Conservation (phyloP, 495 filamentous ascomycete species). For the Neurospora cerealis region DNA sequence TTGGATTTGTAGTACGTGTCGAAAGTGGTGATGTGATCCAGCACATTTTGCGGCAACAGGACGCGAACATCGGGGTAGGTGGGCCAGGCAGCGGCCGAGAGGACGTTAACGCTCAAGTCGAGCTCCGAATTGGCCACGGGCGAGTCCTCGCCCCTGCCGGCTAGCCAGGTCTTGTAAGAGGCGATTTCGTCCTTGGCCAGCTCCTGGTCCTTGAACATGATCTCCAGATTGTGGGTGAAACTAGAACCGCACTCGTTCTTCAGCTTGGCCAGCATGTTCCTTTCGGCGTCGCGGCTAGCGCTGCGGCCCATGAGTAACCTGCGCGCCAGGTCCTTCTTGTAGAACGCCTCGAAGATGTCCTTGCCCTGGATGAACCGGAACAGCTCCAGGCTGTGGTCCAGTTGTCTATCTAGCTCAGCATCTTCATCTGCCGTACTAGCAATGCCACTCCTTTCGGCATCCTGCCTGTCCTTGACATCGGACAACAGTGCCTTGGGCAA, state of each 20-base stretch:
- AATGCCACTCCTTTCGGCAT: slow-evolving; percentile 44
- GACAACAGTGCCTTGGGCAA: slow-evolving; percentile 50
- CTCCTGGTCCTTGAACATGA: slow-evolving; percentile 98
- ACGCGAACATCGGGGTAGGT: slow-evolving; percentile 75
- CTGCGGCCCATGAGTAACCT: slow-evolving; percentile 82
- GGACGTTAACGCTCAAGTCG: slow-evolving; percentile 77
- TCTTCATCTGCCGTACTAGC: slow-evolving; percentile 68
- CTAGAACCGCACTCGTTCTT: slow-evolving; percentile 87
- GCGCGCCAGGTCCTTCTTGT: slow-evolving; percentile 91
- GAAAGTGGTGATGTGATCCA: slow-evolving; percentile 59
- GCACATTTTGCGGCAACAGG: slow-evolving; percentile 61
- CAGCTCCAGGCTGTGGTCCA: slow-evolving; percentile 84
- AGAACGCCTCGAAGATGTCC: slow-evolving; percentile 96
- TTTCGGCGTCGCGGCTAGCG: slow-evolving; percentile 88
- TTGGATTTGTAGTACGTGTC: slow-evolving; percentile 75
- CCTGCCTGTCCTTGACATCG: slow-evolving; percentile 38
- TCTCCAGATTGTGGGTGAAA: slow-evolving; percentile 94
- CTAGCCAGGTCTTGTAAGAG: slow-evolving; percentile 51
- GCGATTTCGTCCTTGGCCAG: slow-evolving; percentile 75
- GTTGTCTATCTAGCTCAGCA: slow-evolving; percentile 74
- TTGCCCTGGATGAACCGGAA: slow-evolving; percentile 98
- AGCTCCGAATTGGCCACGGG: slow-evolving; percentile 38
- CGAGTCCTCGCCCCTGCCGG: slow-evolving; percentile 35
- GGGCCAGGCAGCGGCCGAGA: slow-evolving; percentile 85
- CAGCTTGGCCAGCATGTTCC: slow-evolving; percentile 83